Base-by-base conservation (phyloP, 2,329 filamentous ascomycete genomes). In the Conoideocrella luteorostrata region DNA sequence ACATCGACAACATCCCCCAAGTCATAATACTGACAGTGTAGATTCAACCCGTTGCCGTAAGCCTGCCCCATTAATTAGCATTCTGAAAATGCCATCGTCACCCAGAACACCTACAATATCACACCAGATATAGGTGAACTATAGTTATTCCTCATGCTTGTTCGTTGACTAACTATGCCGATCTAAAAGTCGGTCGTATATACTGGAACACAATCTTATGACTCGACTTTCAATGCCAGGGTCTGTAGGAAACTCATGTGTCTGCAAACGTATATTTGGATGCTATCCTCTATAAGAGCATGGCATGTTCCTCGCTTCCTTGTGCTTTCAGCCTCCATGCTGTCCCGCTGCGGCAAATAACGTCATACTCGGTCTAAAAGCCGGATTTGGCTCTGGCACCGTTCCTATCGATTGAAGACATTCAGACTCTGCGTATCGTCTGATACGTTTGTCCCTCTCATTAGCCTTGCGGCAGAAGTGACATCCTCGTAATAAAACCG, bases 401-500 rank as follows among this genome's bases (percentile, higher is more conserved):
- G 10, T n/a, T 40, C 7, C n/a, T 17, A 10, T 34, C 32, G 18
- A 18, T 9, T 10, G 15, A 12, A 10, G 18, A 18, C 9, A 20
- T 10, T n/a, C 22, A 5, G 5, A 11, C 6, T 12, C 17, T 4
- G n/a, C 7, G 18, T 21, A 20, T 41, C 39, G 24, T 41, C 39
- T 41, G n/a, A 41, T 34, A 33, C 33, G 24, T 26, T 17, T 17
- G 12, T 13, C 17, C 12, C 29, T 21, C 10, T 5, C 9, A 40
- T 20, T 34, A 11, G 29, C 39, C 39, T 41, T 34, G 39, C 39
- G 39, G 39, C 29, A 41, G 13, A 15, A 7, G 23, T 9, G 18
- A 13, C 28, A 15, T 20, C 20, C 21, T 18, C 39, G 7, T 24
- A 32, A 33, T 33, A 23, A 21, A 6, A 22, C 13, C 13, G n/a